phyloP scores from a whole-genome alignment of 495 filamentous ascomycete species.

The Xylaria scruposa region DNA sequence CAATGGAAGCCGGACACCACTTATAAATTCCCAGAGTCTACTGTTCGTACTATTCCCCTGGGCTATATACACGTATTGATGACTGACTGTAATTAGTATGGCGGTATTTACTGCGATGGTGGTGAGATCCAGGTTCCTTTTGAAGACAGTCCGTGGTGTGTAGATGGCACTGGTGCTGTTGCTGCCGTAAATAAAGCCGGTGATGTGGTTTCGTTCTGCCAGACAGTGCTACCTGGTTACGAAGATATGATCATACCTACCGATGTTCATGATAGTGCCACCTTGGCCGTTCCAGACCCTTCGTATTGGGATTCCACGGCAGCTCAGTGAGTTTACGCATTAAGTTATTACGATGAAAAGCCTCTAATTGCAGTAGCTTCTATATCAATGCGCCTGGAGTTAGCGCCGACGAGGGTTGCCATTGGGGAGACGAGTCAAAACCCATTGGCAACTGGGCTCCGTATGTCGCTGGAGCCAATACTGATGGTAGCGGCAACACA shows the following conservation, averaged over 20 bases:
- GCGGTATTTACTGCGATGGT: constrained; percentile 76
- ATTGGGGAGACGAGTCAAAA: constrained; percentile 71
- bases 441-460: constrained; percentile 82
- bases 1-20: constrained; percentile 78
- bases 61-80: background rate
- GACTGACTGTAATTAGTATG: constrained; percentile 63
- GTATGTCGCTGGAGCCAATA: constrained; percentile 81
- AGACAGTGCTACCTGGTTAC: constrained; percentile 85
- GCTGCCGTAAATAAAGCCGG: constrained; percentile 68
- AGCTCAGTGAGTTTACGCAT: constrained; percentile 65
- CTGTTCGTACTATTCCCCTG: constrained; percentile 60
- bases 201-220: constrained; percentile 73
- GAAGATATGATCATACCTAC: constrained; percentile 89
- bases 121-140: constrained; percentile 77
- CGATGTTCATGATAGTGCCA: constrained; percentile 58
- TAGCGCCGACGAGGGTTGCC: constrained; percentile 63
- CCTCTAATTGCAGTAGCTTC: constrained; percentile 55
- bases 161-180: constrained; percentile 71
- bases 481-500: constrained; percentile 66
- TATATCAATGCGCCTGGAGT: constrained; percentile 82
- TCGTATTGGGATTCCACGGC: constrained; percentile 76
- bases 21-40: constrained; percentile 73
- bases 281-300: constrained; percentile 73
- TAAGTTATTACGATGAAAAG: background rate
- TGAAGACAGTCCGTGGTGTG: constrained; percentile 71